Evolutionary conservation across 2,329 filamentous ascomycete species (phyloP).

Genomic region (Leptographium galeiforme): DNA sequence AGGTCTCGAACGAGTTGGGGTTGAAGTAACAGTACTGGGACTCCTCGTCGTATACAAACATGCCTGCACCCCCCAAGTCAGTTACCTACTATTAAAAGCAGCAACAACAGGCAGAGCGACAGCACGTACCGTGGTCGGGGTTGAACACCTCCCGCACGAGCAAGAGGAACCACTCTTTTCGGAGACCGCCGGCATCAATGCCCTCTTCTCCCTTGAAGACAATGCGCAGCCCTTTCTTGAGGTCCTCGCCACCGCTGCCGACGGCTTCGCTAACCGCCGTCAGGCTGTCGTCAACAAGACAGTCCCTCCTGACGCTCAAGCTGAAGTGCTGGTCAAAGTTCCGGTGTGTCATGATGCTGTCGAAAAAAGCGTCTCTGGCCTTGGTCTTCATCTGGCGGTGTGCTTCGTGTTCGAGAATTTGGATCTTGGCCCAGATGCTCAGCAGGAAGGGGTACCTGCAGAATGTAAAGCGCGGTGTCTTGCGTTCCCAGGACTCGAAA

Average conservation of each 20-base stretch:
- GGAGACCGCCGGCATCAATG: constrained; percentile 74
- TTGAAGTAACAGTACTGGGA: constrained; percentile 91
- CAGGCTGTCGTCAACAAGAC: constrained; percentile 77
- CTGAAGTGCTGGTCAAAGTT: constrained; percentile 65
- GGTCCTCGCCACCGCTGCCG: constrained; percentile 65
- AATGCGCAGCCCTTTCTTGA: constrained; percentile 81
- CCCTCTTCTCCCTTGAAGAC: constrained; percentile 82
- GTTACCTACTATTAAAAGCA: too few relatives aligned
- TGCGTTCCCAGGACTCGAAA: constrained; percentile 77
- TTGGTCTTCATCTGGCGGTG: constrained; percentile 80
- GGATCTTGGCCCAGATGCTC: constrained; percentile 85
- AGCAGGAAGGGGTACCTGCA: constrained; percentile 88
- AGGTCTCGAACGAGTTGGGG: constrained; percentile 75
- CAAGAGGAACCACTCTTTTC: constrained; percentile 91
- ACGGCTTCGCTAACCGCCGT: constrained; percentile 75
- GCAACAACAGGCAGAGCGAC: too few relatives aligned
- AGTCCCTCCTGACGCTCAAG: constrained; percentile 67
- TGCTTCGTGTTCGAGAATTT: constrained; percentile 78
- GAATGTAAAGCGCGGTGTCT: constrained; percentile 64
- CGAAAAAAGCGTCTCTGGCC: constrained; percentile 80
- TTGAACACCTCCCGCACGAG: constrained; percentile 84
- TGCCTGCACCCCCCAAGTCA: constrained; percentile 38
- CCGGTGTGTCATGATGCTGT: constrained; percentile 66
- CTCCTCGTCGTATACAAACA: constrained; percentile 86
- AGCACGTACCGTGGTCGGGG: constrained; percentile 62